Evolutionary conservation across 2,329 filamentous ascomycete genomes (phyloP).

Genomic region (Tolypocladium cylindrosporum): DNA sequence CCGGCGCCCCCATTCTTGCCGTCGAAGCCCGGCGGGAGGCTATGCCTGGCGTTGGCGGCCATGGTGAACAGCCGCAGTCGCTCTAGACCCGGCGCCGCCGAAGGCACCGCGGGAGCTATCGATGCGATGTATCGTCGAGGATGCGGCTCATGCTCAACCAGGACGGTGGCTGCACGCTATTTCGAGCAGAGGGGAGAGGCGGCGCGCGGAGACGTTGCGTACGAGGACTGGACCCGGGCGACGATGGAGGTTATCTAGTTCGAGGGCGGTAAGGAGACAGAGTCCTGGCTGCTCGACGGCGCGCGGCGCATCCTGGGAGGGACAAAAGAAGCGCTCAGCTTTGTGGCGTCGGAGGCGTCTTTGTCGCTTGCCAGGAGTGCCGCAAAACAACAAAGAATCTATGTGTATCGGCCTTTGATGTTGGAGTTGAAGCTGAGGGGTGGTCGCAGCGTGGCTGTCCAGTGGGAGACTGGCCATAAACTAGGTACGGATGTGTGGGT

Average conservation of each 20-base stretch:
- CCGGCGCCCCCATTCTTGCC: slow-evolving; percentile 16
- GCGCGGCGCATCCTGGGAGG: neutral
- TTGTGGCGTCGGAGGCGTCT: neutral
- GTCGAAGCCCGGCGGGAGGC: slow-evolving; percentile 16
- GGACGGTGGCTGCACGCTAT: too few relatives aligned
- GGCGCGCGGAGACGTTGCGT: neutral
- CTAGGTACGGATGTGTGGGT: neutral
- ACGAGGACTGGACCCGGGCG: neutral
- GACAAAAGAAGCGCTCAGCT: neutral
- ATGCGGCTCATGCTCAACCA: neutral
- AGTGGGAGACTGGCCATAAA: neutral
- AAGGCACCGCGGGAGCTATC: neutral
- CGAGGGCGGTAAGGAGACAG: neutral
- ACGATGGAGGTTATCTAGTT: neutral
- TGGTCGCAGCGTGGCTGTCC: neutral
- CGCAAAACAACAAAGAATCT: neutral
- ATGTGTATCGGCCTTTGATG: neutral
- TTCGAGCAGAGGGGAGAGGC: neutral
- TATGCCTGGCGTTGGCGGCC: slow-evolving; percentile 19
- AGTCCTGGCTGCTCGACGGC: neutral
- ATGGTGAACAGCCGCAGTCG: slow-evolving; percentile 17
- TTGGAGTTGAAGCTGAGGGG: neutral
- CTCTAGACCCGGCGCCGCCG: slow-evolving; percentile 1
- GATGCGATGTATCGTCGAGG: neutral
- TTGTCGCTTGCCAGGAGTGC: neutral